Conservation (phyloP, 345 rosid species). For the Citrus maxima region DNA sequence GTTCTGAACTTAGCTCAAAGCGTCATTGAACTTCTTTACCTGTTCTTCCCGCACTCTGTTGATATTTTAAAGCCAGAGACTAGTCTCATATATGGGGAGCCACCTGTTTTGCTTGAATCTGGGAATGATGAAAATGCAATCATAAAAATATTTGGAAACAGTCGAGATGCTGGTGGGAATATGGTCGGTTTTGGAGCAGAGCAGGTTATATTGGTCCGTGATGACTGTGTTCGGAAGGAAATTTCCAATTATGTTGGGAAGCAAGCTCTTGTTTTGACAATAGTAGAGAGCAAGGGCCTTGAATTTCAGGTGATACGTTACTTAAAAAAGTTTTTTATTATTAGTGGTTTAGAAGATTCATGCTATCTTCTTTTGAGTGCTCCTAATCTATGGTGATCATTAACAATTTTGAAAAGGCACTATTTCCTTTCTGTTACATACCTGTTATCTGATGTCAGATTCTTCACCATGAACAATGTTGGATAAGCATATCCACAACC, state of each 20-base stretch:
- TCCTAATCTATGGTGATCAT: neutral
- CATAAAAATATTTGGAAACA: constrained; percentile 39
- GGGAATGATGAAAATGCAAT: constrained; percentile 33
- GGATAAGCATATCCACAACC: neutral
- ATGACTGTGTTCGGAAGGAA: constrained; percentile 33
- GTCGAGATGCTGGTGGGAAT: constrained; percentile 1
- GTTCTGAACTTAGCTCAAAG: constrained; percentile 53
- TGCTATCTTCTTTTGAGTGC: neutral
- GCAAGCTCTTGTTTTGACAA: constrained; percentile 48
- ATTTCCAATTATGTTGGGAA: constrained; percentile 30
- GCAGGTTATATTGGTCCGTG: constrained; percentile 47
- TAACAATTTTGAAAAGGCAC: neutral
- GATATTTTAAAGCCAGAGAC: constrained; percentile 42
- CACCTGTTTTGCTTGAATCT: constrained; percentile 42
- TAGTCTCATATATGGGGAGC: constrained; percentile 42
- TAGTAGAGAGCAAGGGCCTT: constrained; percentile 48
- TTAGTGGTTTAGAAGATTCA: neutral
- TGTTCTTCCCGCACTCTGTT: constrained; percentile 34
- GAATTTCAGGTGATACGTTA: constrained; percentile 40
- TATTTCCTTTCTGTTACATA: no score
- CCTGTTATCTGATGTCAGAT: no score
- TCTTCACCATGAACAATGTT: neutral
- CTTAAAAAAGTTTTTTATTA: neutral
- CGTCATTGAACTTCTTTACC: constrained; percentile 42
- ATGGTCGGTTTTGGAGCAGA: constrained; percentile 51